Percentiles rank a stretch among this genome's conserved stretches.
These are phyloP conservation scores for Peniophora sp. DNA, from an alignment of 1,284 basidiomycete genomes.

Conservation along the genomic window DNA sequence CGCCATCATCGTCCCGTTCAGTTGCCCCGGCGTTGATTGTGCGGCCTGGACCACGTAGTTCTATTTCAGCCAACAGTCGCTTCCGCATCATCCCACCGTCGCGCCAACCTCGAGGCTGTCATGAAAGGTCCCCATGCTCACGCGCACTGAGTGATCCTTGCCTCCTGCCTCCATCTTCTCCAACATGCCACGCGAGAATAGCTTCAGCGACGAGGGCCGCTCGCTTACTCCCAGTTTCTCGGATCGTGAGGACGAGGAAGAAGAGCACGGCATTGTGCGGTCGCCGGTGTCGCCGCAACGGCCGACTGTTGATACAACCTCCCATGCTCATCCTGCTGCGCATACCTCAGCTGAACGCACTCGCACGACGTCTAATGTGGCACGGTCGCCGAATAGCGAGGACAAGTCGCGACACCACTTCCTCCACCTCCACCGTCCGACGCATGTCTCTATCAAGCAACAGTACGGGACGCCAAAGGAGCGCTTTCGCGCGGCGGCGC, in stretches of 20 bases:
- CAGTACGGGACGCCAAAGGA: neutral
- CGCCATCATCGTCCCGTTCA: too few species aligned
- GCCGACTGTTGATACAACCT: neutral
- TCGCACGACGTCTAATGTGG: neutral
- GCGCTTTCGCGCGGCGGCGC: conserved; percentile 34
- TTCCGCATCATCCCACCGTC: too few species aligned
- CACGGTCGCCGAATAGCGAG: neutral
- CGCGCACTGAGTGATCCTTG: too few species aligned
- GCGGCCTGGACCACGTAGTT: too few species aligned
- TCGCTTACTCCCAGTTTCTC: conserved; percentile 49
- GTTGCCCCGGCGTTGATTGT: too few species aligned
- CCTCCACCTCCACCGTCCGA: neutral
- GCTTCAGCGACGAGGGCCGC: conserved; percentile 49
- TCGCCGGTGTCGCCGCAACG: neutral
- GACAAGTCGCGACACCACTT: neutral
- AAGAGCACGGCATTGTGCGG: neutral
- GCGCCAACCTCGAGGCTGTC: too few species aligned
- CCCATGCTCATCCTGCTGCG: neutral
- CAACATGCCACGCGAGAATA: conserved; percentile 48
- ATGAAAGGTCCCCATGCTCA: too few species aligned
- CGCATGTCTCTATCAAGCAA: neutral
- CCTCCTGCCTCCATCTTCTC: too few species aligned
- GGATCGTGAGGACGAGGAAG: conserved; percentile 14
- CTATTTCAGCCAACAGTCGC: too few species aligned
- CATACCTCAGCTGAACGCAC: neutral